Evolutionary conservation across 2,329 filamentous ascomycete genomes (phyloP).

Genomic region (Beauveria caledonica): DNA sequence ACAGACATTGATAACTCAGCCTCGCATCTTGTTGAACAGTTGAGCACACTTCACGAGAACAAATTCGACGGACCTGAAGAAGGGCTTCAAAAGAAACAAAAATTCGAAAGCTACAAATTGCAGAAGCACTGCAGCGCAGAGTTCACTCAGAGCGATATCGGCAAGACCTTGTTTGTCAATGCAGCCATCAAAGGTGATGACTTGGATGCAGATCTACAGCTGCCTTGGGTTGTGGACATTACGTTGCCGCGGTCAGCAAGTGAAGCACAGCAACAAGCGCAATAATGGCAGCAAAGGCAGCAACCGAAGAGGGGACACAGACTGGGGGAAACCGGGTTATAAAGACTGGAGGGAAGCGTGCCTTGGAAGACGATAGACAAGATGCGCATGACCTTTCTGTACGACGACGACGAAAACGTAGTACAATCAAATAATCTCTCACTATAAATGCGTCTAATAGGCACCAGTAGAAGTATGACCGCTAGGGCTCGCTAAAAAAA

Average conservation of each 20-base stretch:
- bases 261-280: too few relatives aligned
- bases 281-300: too few relatives aligned
- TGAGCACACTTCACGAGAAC: neutral
- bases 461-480: too few relatives aligned
- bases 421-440: too few relatives aligned
- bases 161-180: constrained; percentile 48
- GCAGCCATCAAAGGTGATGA: constrained; percentile 37
- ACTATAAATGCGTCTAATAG: too few relatives aligned
- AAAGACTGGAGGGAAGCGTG: neutral
- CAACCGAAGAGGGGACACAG: too few relatives aligned
- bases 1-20: constrained; percentile 38
- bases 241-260: neutral
- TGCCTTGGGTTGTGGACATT: constrained; percentile 21
- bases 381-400: too few relatives aligned
- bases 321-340: too few relatives aligned
- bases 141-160: neutral
- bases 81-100: neutral
- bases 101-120: neutral
- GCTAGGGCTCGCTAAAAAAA: too few relatives aligned
- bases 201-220: constrained; percentile 48
- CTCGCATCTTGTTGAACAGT: constrained; percentile 25
- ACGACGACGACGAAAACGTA: too few relatives aligned
- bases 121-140: neutral
- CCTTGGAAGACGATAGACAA: neutral
- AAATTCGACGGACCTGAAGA: neutral